Conservation (phyloP, 2,329 filamentous ascomycete species). For the Fusarium buxicola region DNA sequence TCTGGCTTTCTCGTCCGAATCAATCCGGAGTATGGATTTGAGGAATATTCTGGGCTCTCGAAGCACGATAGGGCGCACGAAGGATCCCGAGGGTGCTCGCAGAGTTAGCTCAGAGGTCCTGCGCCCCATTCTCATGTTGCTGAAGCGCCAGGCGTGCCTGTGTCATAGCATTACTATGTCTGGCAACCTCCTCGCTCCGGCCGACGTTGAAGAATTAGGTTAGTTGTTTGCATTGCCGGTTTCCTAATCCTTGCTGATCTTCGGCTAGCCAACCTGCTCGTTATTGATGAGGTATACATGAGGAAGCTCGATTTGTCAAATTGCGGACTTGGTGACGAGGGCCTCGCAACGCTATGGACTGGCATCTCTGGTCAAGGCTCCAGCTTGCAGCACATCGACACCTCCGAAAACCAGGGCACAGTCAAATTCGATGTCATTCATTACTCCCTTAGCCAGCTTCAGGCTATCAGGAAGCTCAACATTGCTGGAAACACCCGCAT, state of each 20-base stretch:
- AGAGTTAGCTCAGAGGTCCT: constrained; percentile 56
- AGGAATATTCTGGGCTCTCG: constrained; percentile 55
- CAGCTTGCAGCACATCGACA: constrained; percentile 61
- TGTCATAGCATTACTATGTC: constrained; percentile 64
- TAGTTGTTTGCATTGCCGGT: constrained; percentile 25
- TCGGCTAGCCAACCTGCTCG: constrained; percentile 47
- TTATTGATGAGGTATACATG: constrained; percentile 54
- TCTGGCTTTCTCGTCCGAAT: constrained; percentile 66
- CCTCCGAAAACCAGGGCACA: constrained; percentile 65
- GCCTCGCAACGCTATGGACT: constrained; percentile 61
- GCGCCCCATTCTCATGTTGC: constrained; percentile 61
- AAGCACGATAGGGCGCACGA: constrained; percentile 32
- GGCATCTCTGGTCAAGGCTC: constrained; percentile 59
- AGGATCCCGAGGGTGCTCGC: constrained; percentile 38
- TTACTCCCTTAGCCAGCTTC: constrained; percentile 57
- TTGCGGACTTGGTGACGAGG: constrained; percentile 63
- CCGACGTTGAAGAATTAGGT: constrained; percentile 64
- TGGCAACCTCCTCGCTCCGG: constrained; percentile 60
- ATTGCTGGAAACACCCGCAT: constrained; percentile 64
- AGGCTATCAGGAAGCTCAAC: constrained; percentile 60
- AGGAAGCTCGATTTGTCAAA: constrained; percentile 63
- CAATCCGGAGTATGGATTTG: constrained; percentile 65
- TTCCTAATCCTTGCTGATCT: constrained; percentile 17
- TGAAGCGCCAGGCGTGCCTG: constrained; percentile 58
- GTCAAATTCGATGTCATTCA: constrained; percentile 61